A percentile compares a stretch with the other conserved stretches of the same genome.
Evolutionary conservation across 2,329 filamentous ascomycete genomes (phyloP).

Genomic region (Hymenoscyphus salicellus): DNA sequence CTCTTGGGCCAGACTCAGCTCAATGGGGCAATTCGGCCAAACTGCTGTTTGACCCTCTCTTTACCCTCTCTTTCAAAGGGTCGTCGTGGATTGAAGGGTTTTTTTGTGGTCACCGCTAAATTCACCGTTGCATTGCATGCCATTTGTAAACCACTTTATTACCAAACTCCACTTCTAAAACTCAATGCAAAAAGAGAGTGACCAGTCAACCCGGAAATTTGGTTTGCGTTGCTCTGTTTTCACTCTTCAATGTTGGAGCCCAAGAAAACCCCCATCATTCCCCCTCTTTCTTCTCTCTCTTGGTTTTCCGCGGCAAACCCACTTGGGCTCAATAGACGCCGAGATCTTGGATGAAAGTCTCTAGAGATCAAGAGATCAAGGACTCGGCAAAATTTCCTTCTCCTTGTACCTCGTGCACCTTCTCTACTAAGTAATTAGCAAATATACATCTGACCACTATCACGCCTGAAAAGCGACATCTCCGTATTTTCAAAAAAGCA

Average conservation of each 20-base stretch:
- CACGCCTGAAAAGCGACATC: not conserved
- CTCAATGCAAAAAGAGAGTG: not conserved
- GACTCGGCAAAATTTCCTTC: not conserved
- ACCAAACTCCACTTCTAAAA: not conserved
- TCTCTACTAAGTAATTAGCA: not conserved
- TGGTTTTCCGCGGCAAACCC: not conserved
- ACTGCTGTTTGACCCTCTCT: not conserved
- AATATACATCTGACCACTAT: not conserved
- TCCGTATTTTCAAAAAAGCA: not conserved
- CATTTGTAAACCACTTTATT: not conserved
- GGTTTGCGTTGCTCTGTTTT: not conserved
- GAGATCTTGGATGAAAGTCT: not conserved
- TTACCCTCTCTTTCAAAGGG: not conserved
- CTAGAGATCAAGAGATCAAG: not conserved
- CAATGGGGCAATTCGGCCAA: constrained; percentile 4
- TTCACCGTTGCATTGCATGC: constrained; percentile 1
- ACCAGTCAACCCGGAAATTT: not conserved
- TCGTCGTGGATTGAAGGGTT: not conserved
- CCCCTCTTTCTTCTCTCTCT: not conserved
- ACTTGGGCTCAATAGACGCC: not conserved
- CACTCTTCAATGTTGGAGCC: not conserved
- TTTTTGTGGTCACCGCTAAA: not conserved
- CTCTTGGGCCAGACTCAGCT: not conserved
- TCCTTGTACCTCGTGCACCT: not conserved
- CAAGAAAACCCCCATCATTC: not conserved